phyloP scores from a whole-genome alignment of 345 rosid genomes.

The Eucalyptus virginea region DNA sequence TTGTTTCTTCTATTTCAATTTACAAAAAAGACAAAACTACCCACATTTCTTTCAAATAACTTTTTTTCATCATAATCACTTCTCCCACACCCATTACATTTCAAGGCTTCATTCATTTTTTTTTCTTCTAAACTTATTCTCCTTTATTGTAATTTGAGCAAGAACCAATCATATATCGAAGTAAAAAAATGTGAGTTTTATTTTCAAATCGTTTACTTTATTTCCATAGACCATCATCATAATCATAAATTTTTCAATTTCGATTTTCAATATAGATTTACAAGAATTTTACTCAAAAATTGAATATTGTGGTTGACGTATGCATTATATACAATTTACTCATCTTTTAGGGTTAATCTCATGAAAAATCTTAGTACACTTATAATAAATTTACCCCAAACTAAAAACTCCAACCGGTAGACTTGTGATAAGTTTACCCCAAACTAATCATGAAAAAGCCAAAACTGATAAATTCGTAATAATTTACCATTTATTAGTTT shows the following conservation, averaged over 20 bases:
- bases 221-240: background rate
- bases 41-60: background rate
- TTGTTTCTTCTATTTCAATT: no score
- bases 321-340: background rate
- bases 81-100: background rate
- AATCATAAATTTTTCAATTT: no score
- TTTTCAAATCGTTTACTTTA: no score
- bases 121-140: no score
- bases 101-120: background rate
- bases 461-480: accelerated
- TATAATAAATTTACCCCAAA: accelerated
- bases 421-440: accelerated
- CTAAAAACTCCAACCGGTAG: accelerated
- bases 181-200: no score
- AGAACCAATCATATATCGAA: background rate
- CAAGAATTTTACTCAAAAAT: no score
- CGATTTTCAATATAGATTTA: background rate
- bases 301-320: background rate
- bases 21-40: background rate
- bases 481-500: background rate
- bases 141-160: no score
- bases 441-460: background rate
- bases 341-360: background rate
- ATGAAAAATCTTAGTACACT: accelerated
- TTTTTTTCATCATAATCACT: background rate